phyloP scores from a whole-genome alignment of 2,329 filamentous ascomycete genomes.

The Cytospora piceae region DNA sequence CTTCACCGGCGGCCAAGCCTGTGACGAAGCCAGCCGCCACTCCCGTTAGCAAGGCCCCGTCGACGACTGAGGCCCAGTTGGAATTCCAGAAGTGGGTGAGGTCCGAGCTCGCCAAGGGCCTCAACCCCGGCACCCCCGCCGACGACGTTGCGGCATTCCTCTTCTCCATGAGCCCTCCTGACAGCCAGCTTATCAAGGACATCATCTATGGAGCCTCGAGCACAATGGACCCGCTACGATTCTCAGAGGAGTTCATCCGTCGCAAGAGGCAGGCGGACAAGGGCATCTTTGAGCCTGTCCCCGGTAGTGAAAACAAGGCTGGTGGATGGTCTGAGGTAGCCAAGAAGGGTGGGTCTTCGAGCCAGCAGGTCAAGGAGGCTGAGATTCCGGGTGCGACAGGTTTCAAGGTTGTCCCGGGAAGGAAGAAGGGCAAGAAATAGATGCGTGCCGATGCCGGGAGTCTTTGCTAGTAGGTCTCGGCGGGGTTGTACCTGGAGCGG shows the following conservation, averaged over 20 bases:
- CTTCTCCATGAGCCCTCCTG: conserved; percentile 57
- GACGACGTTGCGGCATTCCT: conserved; percentile 81
- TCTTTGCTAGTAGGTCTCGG: background rate
- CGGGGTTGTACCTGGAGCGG: background rate
- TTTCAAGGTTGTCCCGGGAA: conserved; percentile 89
- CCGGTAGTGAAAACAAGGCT: conserved; percentile 53
- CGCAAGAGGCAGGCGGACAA: conserved; percentile 93
- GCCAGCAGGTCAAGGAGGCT: conserved; percentile 49
- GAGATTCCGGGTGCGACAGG: conserved; percentile 49
- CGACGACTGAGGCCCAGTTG: conserved; percentile 66
- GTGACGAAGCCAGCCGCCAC: conserved; percentile 45
- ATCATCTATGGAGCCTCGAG: conserved; percentile 93
- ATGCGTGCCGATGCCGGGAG: background rate
- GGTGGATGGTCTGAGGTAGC: conserved; percentile 93
- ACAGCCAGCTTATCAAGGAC: conserved; percentile 45
- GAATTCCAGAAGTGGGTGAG: conserved; percentile 95
- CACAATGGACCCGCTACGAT: conserved; percentile 87
- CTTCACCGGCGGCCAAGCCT: conserved; percentile 17
- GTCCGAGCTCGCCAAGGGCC: conserved; percentile 76
- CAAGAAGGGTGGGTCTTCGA: conserved; percentile 74
- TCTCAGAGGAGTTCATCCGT: conserved; percentile 91
- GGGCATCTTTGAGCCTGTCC: conserved; percentile 70
- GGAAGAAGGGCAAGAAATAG: conserved; percentile 88
- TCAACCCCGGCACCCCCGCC: conserved; percentile 60
- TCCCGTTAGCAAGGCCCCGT: conserved; percentile 45